A percentile compares a stretch with the other conserved stretches of the same genome.
phyloP scores from a whole-genome alignment of 179 eudicot species.

The Actinidia polygama region DNA sequence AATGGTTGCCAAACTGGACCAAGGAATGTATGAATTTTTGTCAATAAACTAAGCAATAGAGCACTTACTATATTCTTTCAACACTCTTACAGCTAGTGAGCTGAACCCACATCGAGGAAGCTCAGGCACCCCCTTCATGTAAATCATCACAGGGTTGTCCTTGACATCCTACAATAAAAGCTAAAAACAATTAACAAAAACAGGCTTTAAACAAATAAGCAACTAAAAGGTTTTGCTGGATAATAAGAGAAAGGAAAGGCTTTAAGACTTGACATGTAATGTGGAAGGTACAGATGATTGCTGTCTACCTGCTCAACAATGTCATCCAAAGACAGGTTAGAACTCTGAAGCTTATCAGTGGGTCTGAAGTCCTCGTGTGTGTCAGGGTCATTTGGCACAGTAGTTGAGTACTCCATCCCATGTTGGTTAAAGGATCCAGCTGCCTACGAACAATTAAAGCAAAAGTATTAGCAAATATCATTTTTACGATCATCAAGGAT shows the following conservation, averaged over 20 bases:
- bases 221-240: slow-evolving; percentile 40
- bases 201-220: not conserved
- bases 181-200: slow-evolving; percentile 11
- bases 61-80: slow-evolving; percentile 75
- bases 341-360: slow-evolving; percentile 59
- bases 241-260: not conserved
- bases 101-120: slow-evolving; percentile 94
- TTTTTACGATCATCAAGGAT: not conserved
- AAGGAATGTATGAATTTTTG: not conserved
- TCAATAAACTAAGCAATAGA: not conserved
- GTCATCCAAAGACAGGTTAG: slow-evolving; percentile 59
- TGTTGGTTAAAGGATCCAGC: slow-evolving; percentile 11
- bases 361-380: slow-evolving; percentile 94
- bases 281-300: not conserved
- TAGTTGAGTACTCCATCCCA: slow-evolving; percentile 38
- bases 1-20: not conserved
- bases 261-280: not conserved
- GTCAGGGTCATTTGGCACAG: slow-evolving; percentile 72
- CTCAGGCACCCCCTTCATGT: slow-evolving; percentile 91
- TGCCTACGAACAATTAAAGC: slow-evolving; percentile 9
- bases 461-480: not conserved
- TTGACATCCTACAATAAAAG: slow-evolving; percentile 75
- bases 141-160: slow-evolving; percentile 83
- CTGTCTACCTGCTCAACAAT: slow-evolving; percentile 81
- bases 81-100: slow-evolving; percentile 85